phyloP scores from a whole-genome alignment of 2,329 filamentous ascomycete species.

The Leptographium lundbergii region DNA sequence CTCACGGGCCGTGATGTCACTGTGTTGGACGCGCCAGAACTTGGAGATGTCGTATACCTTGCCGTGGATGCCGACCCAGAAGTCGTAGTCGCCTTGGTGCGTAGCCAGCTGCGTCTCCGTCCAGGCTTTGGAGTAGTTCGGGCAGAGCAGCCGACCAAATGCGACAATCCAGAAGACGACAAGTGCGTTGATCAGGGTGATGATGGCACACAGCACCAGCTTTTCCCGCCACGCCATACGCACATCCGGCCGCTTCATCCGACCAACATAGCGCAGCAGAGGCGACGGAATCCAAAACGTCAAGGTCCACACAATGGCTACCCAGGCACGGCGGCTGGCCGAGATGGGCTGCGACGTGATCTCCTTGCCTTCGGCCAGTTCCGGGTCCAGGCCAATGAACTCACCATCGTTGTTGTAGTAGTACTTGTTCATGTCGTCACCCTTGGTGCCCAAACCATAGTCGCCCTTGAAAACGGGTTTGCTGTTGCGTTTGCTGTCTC shows the following conservation, averaged over 20 bases:
- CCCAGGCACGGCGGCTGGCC: constrained; percentile 60
- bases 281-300: constrained; percentile 95
- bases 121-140: constrained; percentile 88
- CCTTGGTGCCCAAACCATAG: constrained; percentile 79
- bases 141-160: constrained; percentile 77
- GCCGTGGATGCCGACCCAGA: constrained; percentile 77
- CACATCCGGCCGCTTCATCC: constrained; percentile 95
- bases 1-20: constrained; percentile 48
- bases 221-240: constrained; percentile 98
- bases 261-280: constrained; percentile 64
- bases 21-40: constrained; percentile 78
- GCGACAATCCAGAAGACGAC: constrained; percentile 88
- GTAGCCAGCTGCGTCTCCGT: constrained; percentile 51
- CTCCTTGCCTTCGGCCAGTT: constrained; percentile 63
- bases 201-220: constrained; percentile 67
- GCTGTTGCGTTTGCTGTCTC: constrained; percentile 36
- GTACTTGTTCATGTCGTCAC: constrained; percentile 62
- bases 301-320: constrained; percentile 67
- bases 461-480: constrained; percentile 55
- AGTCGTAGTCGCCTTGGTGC: constrained; percentile 64
- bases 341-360: constrained; percentile 59
- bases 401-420: constrained; percentile 63
- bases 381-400: constrained; percentile 61
- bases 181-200: constrained; percentile 65
- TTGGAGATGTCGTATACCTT: constrained; percentile 85